phyloP scores from a whole-genome alignment of 305 asterid species.

The Fraxinus xanthoxyloides region DNA sequence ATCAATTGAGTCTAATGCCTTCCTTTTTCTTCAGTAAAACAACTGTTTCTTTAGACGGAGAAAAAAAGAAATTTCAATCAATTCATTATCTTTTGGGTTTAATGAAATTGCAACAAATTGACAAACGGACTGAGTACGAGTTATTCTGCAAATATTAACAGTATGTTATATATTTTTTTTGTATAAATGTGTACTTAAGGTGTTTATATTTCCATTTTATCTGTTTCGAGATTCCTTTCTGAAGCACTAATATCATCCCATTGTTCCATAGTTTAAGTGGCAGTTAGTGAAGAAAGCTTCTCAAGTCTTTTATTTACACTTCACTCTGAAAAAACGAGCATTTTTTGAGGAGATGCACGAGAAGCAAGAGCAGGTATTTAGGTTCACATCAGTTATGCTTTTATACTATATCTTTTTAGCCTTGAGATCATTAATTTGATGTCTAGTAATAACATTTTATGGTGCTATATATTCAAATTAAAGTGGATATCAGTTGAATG shows the following conservation, averaged over 20 bases:
- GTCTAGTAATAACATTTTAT: background rate
- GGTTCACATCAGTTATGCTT: slow-evolving; percentile 7
- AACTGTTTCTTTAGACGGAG: background rate
- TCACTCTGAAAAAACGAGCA: slow-evolving; percentile 84
- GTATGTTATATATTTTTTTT: background rate
- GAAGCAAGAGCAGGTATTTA: slow-evolving; percentile 92
- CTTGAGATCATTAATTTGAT: slow-evolving; percentile 1
- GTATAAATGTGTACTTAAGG: background rate
- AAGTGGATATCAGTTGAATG: slow-evolving; percentile 15
- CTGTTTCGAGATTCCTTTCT: slow-evolving; percentile 12
- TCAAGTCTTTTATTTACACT: slow-evolving; percentile 81
- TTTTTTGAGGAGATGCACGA: slow-evolving; percentile 94
- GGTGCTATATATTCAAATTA: slow-evolving; percentile 1
- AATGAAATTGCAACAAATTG: background rate
- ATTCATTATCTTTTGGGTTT: background rate
- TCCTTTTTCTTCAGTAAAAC: background rate
- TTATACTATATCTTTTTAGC: background rate
- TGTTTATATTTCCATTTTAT: background rate
- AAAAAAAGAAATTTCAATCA: background rate
- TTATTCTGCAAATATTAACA: background rate
- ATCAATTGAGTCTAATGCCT: background rate
- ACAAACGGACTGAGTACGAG: background rate
- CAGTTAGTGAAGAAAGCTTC: slow-evolving; percentile 91
- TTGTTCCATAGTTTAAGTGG: slow-evolving; percentile 80
- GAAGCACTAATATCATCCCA: slow-evolving; percentile 30